Evolutionary conservation across 345 rosid genomes (phyloP).

Genomic region (Corchorus capsularis): DNA sequence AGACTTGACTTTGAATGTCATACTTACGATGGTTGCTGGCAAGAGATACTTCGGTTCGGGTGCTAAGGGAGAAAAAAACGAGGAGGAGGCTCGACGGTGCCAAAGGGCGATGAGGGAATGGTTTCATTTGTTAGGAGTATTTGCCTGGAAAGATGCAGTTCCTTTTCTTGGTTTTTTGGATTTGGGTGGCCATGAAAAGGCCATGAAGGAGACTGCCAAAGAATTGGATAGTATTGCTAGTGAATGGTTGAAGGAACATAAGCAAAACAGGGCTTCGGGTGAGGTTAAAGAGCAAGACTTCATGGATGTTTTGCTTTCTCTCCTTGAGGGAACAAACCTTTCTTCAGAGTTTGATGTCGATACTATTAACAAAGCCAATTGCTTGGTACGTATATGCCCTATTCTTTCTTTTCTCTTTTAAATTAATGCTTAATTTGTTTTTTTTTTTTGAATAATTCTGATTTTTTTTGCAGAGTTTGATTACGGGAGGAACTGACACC

Average conservation of each 20-base stretch:
- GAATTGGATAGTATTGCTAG: constrained; percentile 26
- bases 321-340: constrained; percentile 17
- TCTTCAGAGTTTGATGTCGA: constrained; percentile 21
- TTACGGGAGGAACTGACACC: constrained; percentile 39
- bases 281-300: constrained; percentile 19
- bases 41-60: constrained; percentile 30
- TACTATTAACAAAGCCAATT: constrained; percentile 23
- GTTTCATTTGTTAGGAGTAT: constrained; percentile 16
- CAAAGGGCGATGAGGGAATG: constrained; percentile 17
- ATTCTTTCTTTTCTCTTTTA: not conserved
- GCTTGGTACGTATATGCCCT: constrained; percentile 14
- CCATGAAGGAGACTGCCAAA: constrained; percentile 35
- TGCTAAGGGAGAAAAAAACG: constrained; percentile 1
- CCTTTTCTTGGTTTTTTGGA: constrained; percentile 33
- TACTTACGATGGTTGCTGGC: constrained; percentile 36
- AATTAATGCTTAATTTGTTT: not conserved
- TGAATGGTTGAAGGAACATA: constrained; percentile 36
- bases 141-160: constrained; percentile 24
- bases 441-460: not conserved
- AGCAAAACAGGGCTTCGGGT: not conserved
- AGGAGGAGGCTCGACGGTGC: constrained; percentile 19
- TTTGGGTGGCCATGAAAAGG: constrained; percentile 29
- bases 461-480: constrained; percentile 28
- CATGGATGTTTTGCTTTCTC: constrained; percentile 27
- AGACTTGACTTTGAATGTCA: constrained; percentile 31